These are phyloP conservation scores for Venturia nashicola DNA, from an alignment of 2,329 filamentous ascomycete genomes.

Conservation along the genomic window DNA sequence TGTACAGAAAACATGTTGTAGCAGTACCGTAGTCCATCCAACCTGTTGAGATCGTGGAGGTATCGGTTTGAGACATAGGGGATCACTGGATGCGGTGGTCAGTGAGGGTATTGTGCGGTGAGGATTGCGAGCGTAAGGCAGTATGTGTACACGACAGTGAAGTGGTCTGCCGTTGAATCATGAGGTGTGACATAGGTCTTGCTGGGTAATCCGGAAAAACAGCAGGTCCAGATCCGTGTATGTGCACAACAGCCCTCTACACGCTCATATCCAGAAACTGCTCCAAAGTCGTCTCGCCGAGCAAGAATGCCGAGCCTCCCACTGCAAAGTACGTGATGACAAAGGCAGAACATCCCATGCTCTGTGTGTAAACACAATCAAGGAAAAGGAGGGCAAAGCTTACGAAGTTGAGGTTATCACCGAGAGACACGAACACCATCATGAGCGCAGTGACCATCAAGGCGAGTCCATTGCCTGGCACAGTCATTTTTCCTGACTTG, in stretches of 20 bases:
- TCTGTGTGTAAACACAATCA: neutral
- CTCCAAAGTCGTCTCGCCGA: neutral
- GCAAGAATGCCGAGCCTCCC: neutral
- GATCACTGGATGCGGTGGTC: neutral
- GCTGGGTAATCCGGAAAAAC: too few species aligned
- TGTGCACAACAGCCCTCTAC: neutral
- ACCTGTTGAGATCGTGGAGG: neutral
- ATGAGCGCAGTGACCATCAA: neutral
- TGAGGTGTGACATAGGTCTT: neutral
- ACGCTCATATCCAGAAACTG: neutral
- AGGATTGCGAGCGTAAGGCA: neutral
- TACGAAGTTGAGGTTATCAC: neutral
- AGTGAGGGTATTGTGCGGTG: neutral
- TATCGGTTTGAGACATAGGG: neutral
- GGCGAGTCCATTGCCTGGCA: neutral
- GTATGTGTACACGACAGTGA: neutral
- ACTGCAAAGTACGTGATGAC: neutral
- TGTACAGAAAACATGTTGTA: neutral
- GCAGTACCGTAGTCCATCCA: neutral
- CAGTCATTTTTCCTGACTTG: neutral
- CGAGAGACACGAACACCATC: neutral
- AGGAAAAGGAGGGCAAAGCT: neutral
- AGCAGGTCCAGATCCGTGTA: neutral
- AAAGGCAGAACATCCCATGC: neutral
- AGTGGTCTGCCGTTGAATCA: neutral